Conservation (phyloP, 805 yeast species). For the Teunomyces pallodes region DNA sequence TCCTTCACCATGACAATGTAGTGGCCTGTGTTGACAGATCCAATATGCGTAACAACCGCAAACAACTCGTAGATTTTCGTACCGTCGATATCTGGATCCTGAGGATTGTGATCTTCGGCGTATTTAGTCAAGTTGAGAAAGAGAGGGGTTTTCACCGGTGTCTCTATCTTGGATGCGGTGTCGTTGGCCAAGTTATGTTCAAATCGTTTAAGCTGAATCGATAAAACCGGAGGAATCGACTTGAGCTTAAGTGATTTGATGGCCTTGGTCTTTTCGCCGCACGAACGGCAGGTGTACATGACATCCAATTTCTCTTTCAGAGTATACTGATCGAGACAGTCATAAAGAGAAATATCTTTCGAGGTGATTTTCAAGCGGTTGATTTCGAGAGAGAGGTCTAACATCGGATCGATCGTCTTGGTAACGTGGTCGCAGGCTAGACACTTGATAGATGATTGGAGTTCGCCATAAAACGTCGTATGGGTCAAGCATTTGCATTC, state of each 20-base stretch:
- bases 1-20: slow-evolving; percentile 77
- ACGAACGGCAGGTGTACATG: slow-evolving; percentile 65
- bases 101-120: slow-evolving; percentile 18
- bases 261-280: slow-evolving; percentile 63
- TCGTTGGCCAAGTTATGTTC: slow-evolving; percentile 52
- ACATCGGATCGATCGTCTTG: slow-evolving; percentile 80
- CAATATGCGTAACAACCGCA: slow-evolving; percentile 86
- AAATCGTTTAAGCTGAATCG: slow-evolving; percentile 81
- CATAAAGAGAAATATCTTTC: slow-evolving; percentile 38
- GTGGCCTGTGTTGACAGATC: slow-evolving; percentile 95
- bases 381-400: slow-evolving; percentile 84
- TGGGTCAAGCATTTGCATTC: slow-evolving; percentile 80
- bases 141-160: slow-evolving; percentile 69
- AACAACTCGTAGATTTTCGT: slow-evolving; percentile 69
- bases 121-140: slow-evolving; percentile 71
- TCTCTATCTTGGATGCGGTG: slow-evolving; percentile 68
- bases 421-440: slow-evolving; percentile 61
- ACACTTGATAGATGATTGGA: slow-evolving; percentile 79
- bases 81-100: slow-evolving; percentile 17
- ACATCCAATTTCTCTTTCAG: slow-evolving; percentile 73
- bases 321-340: slow-evolving; percentile 77
- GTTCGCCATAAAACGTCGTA: slow-evolving; percentile 75
- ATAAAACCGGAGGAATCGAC: slow-evolving; percentile 71
- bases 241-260: slow-evolving; percentile 66
- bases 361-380: slow-evolving; percentile 20